Evolutionary conservation across 148 eudicot species (phyloP).

Genomic region (Vaccinium vitisidaea): DNA sequence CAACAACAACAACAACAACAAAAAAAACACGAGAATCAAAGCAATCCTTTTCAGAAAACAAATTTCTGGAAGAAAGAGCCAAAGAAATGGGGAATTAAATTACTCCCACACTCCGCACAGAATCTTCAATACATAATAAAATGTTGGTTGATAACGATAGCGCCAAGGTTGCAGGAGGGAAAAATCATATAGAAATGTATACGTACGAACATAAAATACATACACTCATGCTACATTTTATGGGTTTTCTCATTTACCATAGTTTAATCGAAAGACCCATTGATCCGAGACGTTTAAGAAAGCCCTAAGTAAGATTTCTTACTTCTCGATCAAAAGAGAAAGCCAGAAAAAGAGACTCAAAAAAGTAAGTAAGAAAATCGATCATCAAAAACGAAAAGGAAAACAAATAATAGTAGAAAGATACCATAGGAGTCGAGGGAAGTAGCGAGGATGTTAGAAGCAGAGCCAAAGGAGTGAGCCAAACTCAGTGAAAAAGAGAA

Average conservation of each 20-base stretch:
- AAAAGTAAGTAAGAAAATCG: neutral
- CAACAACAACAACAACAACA: too few relatives aligned
- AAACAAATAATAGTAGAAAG: neutral
- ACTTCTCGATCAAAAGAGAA: neutral
- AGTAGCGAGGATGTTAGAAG: conserved; percentile 38
- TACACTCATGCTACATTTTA: too few relatives aligned
- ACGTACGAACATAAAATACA: neutral
- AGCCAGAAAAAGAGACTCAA: neutral
- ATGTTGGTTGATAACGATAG: neutral
- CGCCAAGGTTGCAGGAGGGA: neutral
- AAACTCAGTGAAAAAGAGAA: conserved; percentile 42
- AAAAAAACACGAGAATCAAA: neutral
- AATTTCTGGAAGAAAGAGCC: neutral
- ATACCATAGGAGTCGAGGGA: conserved; percentile 37
- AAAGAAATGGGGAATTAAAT: neutral
- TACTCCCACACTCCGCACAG: neutral
- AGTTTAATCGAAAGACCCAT: neutral
- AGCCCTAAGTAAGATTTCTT: neutral
- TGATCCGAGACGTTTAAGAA: neutral
- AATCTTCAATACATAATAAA: neutral
- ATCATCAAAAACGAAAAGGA: neutral
- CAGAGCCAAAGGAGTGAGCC: conserved; percentile 37
- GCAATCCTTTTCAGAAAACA: neutral
- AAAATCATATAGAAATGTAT: neutral
- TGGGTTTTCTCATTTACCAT: neutral